Conservation (phyloP, 164 flowering plant species). For the Dillenia suffruticosa region DNA sequence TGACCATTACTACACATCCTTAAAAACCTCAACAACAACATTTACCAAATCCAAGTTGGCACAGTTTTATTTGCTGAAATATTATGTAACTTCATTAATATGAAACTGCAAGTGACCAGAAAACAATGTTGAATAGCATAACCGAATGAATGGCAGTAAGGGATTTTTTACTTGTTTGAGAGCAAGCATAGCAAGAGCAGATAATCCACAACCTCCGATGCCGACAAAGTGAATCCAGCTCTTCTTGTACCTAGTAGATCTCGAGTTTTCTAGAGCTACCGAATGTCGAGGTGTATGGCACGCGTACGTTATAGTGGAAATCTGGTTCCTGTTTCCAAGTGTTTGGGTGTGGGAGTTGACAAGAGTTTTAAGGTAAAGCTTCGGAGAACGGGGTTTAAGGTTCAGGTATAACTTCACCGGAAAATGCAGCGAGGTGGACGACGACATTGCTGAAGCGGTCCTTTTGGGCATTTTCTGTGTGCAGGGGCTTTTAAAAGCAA, state of each 20-base stretch:
- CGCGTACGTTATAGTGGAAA: neutral
- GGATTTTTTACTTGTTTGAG: slow-evolving; percentile 31
- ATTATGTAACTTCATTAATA: too few relatives aligned
- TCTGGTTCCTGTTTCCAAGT: neutral
- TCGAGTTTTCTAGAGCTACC: neutral
- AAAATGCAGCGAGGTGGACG: neutral
- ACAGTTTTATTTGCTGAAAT: too few relatives aligned
- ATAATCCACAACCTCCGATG: slow-evolving; percentile 44
- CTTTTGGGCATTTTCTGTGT: too few relatives aligned
- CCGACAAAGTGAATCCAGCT: slow-evolving; percentile 50
- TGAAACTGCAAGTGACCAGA: too few relatives aligned
- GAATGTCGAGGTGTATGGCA: neutral
- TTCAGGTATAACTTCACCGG: slow-evolving; percentile 10
- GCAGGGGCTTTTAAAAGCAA: too few relatives aligned
- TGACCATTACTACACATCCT: too few relatives aligned
- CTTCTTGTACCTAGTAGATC: neutral
- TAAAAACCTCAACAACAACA: too few relatives aligned
- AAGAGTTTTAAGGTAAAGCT: neutral
- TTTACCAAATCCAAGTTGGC: too few relatives aligned
- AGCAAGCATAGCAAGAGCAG: slow-evolving; percentile 53
- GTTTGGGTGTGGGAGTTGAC: neutral
- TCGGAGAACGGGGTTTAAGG: neutral
- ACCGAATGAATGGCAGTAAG: too few relatives aligned
- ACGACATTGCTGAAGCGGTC: neutral
- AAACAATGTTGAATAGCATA: too few relatives aligned